These are phyloP conservation scores for Cystobasidiaceae sp. DNA, from an alignment of 1,284 basidiomycete genomes.

Conservation along the genomic window DNA sequence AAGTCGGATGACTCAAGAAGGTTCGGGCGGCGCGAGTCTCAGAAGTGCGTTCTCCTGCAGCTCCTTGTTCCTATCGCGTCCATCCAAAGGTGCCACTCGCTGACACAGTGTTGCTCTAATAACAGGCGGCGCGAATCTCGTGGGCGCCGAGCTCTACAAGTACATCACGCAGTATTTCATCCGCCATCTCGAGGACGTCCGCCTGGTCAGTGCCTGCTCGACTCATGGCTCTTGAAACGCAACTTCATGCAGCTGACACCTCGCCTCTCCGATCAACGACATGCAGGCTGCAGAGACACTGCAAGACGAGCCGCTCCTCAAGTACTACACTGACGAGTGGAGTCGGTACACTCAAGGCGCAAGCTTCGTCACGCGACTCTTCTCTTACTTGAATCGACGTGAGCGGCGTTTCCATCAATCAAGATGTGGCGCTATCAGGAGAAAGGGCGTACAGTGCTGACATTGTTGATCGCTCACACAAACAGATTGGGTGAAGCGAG, in stretches of 20 bases:
- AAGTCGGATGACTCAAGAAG: constrained; percentile 68
- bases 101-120: too few species aligned
- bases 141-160: constrained; percentile 90
- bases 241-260: constrained; percentile 31
- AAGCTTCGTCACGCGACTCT: constrained; percentile 90
- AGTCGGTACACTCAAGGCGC: constrained; percentile 94
- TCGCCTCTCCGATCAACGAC: constrained; percentile 16
- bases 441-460: too few species aligned
- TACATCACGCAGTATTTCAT: constrained; percentile 80
- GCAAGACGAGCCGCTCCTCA: constrained; percentile 78
- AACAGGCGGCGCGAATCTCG: constrained; percentile 89
- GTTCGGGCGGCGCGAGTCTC: too few species aligned
- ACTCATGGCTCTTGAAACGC: background rate
- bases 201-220: constrained; percentile 54
- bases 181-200: constrained; percentile 63
- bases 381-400: constrained; percentile 90
- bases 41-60: constrained; percentile 37
- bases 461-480: background rate
- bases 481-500: constrained; percentile 88
- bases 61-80: background rate
- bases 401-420: too few species aligned
- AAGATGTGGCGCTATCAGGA: background rate
- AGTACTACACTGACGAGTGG: constrained; percentile 91
- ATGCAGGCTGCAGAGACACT: constrained; percentile 68
- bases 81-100: constrained; percentile 1